phyloP scores from a whole-genome alignment of 2,329 filamentous ascomycete genomes.

The Aspergillus felis region DNA sequence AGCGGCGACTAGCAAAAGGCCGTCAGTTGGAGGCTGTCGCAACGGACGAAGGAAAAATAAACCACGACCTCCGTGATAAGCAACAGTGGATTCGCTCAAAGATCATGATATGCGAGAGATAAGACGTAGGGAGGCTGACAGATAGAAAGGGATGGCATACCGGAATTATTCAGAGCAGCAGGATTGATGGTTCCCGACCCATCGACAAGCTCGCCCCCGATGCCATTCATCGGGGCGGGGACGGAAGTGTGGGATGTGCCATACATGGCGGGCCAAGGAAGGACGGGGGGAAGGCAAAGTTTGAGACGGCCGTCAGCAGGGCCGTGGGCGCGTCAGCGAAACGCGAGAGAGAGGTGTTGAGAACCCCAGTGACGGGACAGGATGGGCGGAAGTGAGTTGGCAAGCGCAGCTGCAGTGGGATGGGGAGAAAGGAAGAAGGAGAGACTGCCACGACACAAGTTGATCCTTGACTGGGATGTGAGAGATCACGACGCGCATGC shows the following conservation, averaged over 20 bases:
- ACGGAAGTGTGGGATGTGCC: conserved; percentile 47
- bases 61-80: conserved; percentile 9
- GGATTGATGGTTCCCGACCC: conserved; percentile 89
- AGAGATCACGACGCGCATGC: conserved; percentile 25
- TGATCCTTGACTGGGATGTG: conserved; percentile 8
- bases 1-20: conserved; percentile 32
- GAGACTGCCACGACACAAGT: conserved; percentile 17
- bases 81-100: neutral
- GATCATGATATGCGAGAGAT: neutral
- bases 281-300: conserved; percentile 19
- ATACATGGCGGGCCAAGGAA: conserved; percentile 42
- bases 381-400: conserved; percentile 12
- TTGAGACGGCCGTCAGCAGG: conserved; percentile 26
- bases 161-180: conserved; percentile 74
- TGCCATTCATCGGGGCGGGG: conserved; percentile 65
- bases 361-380: conserved; percentile 10
- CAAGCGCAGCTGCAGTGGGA: conserved; percentile 12
- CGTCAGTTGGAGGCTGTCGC: conserved; percentile 31
- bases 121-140: neutral
- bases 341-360: conserved; percentile 23
- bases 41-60: conserved; percentile 10
- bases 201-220: conserved; percentile 53
- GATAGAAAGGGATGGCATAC: conserved; percentile 46
- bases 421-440: conserved; percentile 8
- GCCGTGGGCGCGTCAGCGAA: conserved; percentile 30